Base-by-base conservation (phyloP, 306 rosid genomes). In the Cicer yamashitae region DNA sequence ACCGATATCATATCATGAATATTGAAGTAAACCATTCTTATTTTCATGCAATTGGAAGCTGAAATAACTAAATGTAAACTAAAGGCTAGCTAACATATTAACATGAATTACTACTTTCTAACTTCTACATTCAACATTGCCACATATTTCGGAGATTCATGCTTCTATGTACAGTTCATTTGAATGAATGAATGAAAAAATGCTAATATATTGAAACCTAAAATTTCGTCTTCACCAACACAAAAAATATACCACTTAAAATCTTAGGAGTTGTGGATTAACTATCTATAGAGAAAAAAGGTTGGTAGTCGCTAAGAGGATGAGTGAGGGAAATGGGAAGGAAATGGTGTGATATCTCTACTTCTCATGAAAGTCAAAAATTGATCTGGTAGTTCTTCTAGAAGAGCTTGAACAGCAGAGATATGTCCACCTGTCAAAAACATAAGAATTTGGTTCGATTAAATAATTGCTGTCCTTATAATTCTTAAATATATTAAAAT, bases 301-400 rank as follows among this genome's bases (percentile, higher is more conserved):
- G 6, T 57, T 57, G 3, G 40, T 57, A 37, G 41, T 7, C 13
- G 60, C 54, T 61, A 47, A 3, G 37, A 30, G 18, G 76, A 52
- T 17, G 77, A 12, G 14, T 44, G 76, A n/a, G 72, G 22, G 11
- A 22, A 67, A 40, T 17, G 58, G 63, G 71, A 59, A 79, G 50
- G 58, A 74, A 12, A 34, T 6, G 93, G 94, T 79, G 77, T 83
- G 67, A 84, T 85, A 59, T 87, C 90, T 70, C 92, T 88, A 64
- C 83, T 46, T 5, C 83, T 82, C 97, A 94, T 76, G 84, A 87
- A 87, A 57, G 77, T 81, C 84, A 94, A 84, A 52, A 94, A 91
- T 73, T 94, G 97, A 15, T 76, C 82, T 1, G 96, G 98, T 60
- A 94, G 76, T 86, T 94, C 98, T 77, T 91, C 96, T 70, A 94